A percentile compares a stretch with the other conserved stretches of the same genome.
Evolutionary conservation across 2,329 filamentous ascomycete genomes (phyloP).

Genomic region (Hypoxylon sp.): DNA sequence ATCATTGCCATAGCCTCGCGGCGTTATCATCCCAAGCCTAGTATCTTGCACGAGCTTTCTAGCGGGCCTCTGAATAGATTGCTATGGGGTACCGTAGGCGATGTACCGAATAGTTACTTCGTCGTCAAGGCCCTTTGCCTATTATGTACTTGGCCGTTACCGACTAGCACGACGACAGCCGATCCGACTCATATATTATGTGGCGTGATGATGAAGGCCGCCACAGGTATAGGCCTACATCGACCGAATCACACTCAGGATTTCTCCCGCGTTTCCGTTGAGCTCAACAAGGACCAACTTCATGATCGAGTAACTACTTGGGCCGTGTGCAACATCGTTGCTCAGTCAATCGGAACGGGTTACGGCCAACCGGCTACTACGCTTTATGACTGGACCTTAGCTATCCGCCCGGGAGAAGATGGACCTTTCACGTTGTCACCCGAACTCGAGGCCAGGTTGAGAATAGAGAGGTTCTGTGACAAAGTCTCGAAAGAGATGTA

Average conservation of each 20-base stretch:
- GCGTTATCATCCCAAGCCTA: slow-evolving; percentile 74
- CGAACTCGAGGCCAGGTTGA: slow-evolving; percentile 77
- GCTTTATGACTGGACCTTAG: slow-evolving; percentile 81
- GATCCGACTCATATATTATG: slow-evolving; percentile 87
- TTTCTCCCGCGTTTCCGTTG: slow-evolving; percentile 81
- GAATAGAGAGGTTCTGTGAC: slow-evolving; percentile 82
- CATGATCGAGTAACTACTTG: slow-evolving; percentile 84
- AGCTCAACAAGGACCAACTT: slow-evolving; percentile 83
- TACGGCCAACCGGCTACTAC: slow-evolving; percentile 86
- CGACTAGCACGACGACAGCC: slow-evolving; percentile 83
- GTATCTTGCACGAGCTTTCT: slow-evolving; percentile 76
- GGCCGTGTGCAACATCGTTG: slow-evolving; percentile 88
- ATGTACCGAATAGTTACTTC: slow-evolving; percentile 83
- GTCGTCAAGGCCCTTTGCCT: slow-evolving; percentile 86
- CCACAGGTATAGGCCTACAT: slow-evolving; percentile 86
- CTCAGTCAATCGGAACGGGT: slow-evolving; percentile 85
- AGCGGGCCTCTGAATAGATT: slow-evolving; percentile 76
- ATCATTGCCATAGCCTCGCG: slow-evolving; percentile 82
- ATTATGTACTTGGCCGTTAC: slow-evolving; percentile 85
- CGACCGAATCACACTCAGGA: slow-evolving; percentile 86
- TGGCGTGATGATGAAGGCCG: slow-evolving; percentile 89
- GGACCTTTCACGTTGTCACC: slow-evolving; percentile 71
- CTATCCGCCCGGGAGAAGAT: slow-evolving; percentile 71
- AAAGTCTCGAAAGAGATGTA: slow-evolving; percentile 86
- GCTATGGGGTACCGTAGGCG: slow-evolving; percentile 82